Base-by-base conservation (phyloP, 2,329 filamentous ascomycete genomes). In the Aspergillus nomiae region DNA sequence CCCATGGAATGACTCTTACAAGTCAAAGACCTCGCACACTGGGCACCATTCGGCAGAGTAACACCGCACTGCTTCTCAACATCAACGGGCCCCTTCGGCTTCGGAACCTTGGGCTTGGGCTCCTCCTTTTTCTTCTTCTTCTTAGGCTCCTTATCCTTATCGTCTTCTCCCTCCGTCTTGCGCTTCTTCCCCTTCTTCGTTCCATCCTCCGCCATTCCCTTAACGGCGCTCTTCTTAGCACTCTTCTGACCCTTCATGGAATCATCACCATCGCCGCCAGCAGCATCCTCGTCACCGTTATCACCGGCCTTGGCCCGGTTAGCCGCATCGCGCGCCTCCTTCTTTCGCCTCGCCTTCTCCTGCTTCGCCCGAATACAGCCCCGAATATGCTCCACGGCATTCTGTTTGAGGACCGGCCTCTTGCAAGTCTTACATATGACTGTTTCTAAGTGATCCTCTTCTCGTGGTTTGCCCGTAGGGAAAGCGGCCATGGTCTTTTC, bases 1-100 rank as follows among this genome's bases (percentile, higher is more conserved):
- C 94, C 93, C 94, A 97, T 97, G n/a, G 86, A 90, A 69, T 97
- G 94, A 64, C 90, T 94, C 80, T 97, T 97, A 83, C 94, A 97
- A 0, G 94, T 97, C 63, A 97, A 80, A 4, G 92, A 96, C 61
- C 94, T 84, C 12, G 94, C 94, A 76, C 94, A 97, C 60, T 91
- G 91, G 64, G 92, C 90, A 1, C 93, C 92, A 73, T 96, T 96
- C 0, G 91, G 87, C 61, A 97, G 83, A 26, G 90, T 84, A 43
- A 97, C 94, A 84, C 94, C 94, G 73, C 94, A 97, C 80, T 97
- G 94, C 71, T 91, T 88, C 81, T 97, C 94, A 24, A 97, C 94
- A 78, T 97, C 94, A 46, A 97, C 94, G 3, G 94, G 94, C 0
- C 92, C 92, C 83, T 96, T 96, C 0, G 91, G 90, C 73, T 97